Evolutionary conservation across 805 yeast genomes (phyloP), one percentile per base, ranked within the genome.

Genomic region (Saccharomyces kudriavzevii): DNA sequence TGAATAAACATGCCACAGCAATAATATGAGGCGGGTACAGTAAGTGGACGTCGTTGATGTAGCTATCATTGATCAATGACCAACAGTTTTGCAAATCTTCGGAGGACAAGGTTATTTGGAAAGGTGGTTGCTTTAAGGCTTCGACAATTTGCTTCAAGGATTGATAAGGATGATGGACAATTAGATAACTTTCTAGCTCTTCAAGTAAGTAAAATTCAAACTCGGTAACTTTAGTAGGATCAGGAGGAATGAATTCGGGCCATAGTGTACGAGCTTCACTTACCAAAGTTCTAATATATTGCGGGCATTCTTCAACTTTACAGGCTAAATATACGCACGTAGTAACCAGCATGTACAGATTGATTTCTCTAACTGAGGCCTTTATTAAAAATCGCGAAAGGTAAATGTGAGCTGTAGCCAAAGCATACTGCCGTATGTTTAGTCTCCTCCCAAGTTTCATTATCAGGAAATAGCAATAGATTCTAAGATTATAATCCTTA

Each of bases 181-280:
- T 74, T 56, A 87, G 63, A 63, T 76, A 85, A 70, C 86, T 76
- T 63, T 86, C 82, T 71, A 94, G 75, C 67, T 91, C 98, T 62
- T 90, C 97, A 20, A 94, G 84, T 47, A 94, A 69, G 65, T 92
- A 94, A 67, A 94, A 94, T 70, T 94, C 99, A 70, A 95, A 88
- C 66, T 94, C 98, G 0, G 98, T 97, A 14, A 94, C 75, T 63
- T 88, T 89, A 28, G 96, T 85, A 17, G 90, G 81, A 67, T 92
- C 98, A 54, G 87, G 89, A 0, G 97, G 96, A 40, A 92, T 85
- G 62, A 84, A 89, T 63, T 91, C 97, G 0, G 98, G 97, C 98
- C 98, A 92, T 43, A 89, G 71, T 40, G 85, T 85, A 51, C 96
- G 73, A 1, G 97, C 94, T 65, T 92, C 98, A 20, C 83, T 77